Base-by-base conservation (phyloP, 805 yeast genomes). In the Ogataea paradorogensis region DNA sequence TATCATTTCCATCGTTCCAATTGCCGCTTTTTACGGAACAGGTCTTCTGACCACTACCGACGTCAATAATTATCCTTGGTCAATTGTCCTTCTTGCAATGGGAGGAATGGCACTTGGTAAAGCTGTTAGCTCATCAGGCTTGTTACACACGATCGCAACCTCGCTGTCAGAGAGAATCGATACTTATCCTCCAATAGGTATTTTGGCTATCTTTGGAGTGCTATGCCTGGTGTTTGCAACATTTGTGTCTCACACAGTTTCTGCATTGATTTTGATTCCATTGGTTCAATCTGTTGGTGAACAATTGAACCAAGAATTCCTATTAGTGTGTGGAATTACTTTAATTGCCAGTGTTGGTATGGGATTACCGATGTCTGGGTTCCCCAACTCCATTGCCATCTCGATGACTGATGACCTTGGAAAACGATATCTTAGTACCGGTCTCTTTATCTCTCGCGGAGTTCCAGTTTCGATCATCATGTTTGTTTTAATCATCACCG, bases 311-410 rank as follows among this genome's bases (percentile, higher is more conserved):
- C 77, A 71, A 42, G 75, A 76, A 25, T 56, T 67, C 42, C 53
- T 74, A 38, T 63, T 74, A 50, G 69, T 74, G 36, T 70, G 74
- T 70, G 68, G 69, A 15, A 69, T 71, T 48, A 70, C 76, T 7
- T 61, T 74, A 42, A 64, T 74, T 39, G 73, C 77, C 20, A 72
- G 78, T 7, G 66, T 73, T n/a, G 80, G 78, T 16, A 74, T 74
- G 80, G 78, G 76, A 9, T 63, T 74, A 40, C 78, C 78, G 8
- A 71, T 76, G 5, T 72, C 78, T 2, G 80, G 80, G 3, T 74
- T 74, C 62, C 80, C 80, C 15, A 74, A 73, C 51, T 74, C 72
- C 14, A 74, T 77, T n/a, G 78, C 78, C 10, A 74, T 74, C 49
- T 68, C 76, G 35, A 70, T 73, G 75, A 69, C 74, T 3, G 78